Conservation (phyloP, 1,284 basidiomycete genomes). For the Trichosporon coremiiforme region DNA sequence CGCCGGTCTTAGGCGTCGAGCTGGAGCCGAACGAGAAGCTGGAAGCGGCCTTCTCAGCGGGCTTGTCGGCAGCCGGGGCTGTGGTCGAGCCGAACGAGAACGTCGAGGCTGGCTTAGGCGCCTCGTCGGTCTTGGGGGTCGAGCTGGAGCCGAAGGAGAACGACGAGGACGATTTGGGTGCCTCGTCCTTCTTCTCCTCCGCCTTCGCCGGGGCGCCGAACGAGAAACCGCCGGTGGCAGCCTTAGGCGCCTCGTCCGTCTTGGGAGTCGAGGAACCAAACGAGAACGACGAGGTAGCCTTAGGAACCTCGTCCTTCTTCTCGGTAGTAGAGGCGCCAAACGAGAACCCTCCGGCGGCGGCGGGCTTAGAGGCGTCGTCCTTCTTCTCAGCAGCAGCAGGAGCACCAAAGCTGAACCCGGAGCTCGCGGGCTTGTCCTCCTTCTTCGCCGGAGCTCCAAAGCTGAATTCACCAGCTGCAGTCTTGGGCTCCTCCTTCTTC, state of each 20-base stretch:
- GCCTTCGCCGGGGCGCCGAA: slow-evolving; percentile 6
- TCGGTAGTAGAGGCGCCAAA: no score
- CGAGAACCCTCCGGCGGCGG: neutral
- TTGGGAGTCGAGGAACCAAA: slow-evolving; percentile 11
- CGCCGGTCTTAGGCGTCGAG: neutral
- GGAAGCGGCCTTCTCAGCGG: no score
- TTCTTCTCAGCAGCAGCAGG: neutral
- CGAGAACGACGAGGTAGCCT: slow-evolving; percentile 17
- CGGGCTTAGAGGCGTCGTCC: neutral
- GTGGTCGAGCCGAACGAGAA: no score
- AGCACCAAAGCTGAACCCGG: neutral
- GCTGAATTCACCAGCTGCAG: no score
- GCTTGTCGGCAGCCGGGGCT: neutral
- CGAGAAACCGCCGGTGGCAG: slow-evolving; percentile 15
- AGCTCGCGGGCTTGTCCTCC: no score
- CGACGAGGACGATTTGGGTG: neutral
- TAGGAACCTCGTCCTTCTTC: slow-evolving; percentile 20
- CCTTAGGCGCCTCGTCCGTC: neutral
- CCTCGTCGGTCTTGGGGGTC: no score
- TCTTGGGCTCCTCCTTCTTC: neutral
- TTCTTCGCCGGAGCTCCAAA: neutral
- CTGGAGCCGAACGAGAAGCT: neutral
- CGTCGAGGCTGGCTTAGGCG: no score
- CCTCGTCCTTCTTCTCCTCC: slow-evolving; percentile 2
- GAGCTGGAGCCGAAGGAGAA: slow-evolving; percentile 29